Base-by-base conservation (phyloP, 495 filamentous ascomycete genomes). In the Apiosordaria backusii region DNA sequence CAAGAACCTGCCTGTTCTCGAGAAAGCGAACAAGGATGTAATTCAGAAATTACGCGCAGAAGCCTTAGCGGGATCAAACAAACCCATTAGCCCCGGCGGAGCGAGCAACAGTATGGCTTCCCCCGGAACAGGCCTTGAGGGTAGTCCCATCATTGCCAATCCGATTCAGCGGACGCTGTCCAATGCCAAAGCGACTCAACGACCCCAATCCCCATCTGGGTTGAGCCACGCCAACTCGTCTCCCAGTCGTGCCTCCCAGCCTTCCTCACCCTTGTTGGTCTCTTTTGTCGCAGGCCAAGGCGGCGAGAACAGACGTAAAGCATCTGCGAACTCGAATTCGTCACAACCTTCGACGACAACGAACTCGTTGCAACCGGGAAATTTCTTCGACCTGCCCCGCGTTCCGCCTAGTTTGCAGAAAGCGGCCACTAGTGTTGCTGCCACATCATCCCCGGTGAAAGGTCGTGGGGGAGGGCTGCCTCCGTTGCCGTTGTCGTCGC, bases 1-100 rank as follows among this genome's bases (percentile, higher is more conserved):
- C 83, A 99, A 97, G 79, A 99, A 99, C 71, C 82, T 99, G 35
- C 92, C 95, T 1, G 94, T 98, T 63, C 83, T 99, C 21, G 94
- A 97, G 74, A 98, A 97, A 75, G 95, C 96, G 50, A 99, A 99
- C 75, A 98, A 98, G 73, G 96, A 99, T 74, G 92, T 97, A 53
- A 95, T 99, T 50, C 93, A 98, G 72, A 97, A 97, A 72, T 83
- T 99, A 64, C 86, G 93, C 10, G 91, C 92, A 25, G 94, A 97
- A 73, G 93, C 92, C 29, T 80, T 93, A 74, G 89, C 90, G 50
- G 82, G 83, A 19, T 88, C 90, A 69, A 83, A 71, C 72, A 85
- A 84, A 65, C 75, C 72, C 2, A 67, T 77, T 18, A 84, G 78
- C 57, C 81, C 82, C 18, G 77, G 75, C 24, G 75, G 76, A 1